Evolutionary conservation across 2,329 filamentous ascomycete species (phyloP), one percentile per base, ranked within the genome.

Genomic region (Akanthomyces dipterigenus): DNA sequence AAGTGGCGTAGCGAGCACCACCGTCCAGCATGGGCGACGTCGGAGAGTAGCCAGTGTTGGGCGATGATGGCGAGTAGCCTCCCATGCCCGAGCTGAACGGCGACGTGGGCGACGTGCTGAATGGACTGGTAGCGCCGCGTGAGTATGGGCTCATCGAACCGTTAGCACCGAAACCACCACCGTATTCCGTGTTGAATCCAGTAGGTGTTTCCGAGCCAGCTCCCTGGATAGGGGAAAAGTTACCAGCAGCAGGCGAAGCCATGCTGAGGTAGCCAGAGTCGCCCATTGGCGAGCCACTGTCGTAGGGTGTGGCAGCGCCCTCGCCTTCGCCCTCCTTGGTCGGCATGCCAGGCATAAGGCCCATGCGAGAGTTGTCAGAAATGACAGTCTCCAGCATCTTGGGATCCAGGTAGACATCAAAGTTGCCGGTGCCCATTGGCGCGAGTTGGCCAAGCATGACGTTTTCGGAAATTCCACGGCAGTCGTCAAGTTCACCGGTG

Each of bases 391-490:
- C 91, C 48, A 98, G 85, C 91, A 99, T 96, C 76, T 90, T 90
- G 66, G 92, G 92, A 72, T 99, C 96, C 67, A 99, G 83, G 67
- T 93, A 87, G 59, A 98, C 87, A 66, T 99, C 92, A 69, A 99
- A 93, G 75, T 96, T 92, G 65, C 95, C 95, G 62, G 96, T 99
- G 64, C 95, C 95, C 83, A 96, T 93, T 34, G 96, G 95, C 5
- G 96, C 95, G 77, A 98, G 85, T 78, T 99, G 95, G 64, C 95
- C 95, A 64, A 99, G 85, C 85, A 99, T 99, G 72, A 99, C 88
- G 78, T 99, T 99, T 78, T 99, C 95, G 18, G 95, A 98, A 55
- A 99, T 93, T 82, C 95, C 95, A 63, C 92, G 90, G 79, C 96
- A 99, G 76, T 99, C 95, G 71, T 99, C 95, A 36, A 99, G 83